These are phyloP conservation scores for Leptosphaerulina australis DNA, from an alignment of 2,329 filamentous ascomycete genomes.

Conservation along the genomic window DNA sequence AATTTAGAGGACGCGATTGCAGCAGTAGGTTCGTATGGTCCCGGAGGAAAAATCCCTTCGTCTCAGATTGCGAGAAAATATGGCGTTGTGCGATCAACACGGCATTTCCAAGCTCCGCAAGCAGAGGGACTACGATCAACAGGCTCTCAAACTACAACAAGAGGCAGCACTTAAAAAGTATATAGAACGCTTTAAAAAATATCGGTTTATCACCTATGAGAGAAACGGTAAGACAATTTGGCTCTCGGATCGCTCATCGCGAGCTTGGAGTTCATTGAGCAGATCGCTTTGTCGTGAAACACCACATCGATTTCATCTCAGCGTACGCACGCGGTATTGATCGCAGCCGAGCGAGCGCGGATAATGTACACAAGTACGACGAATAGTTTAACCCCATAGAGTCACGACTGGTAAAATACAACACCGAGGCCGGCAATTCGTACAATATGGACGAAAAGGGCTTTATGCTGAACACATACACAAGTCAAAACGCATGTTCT, in stretches of 20 bases:
- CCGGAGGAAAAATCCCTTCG: not conserved
- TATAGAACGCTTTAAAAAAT: constrained; percentile 21
- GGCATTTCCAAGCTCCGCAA: not conserved
- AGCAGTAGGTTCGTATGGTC: not conserved
- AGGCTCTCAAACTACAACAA: constrained; percentile 8
- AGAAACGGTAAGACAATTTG: constrained; percentile 14
- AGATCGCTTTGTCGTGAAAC: constrained; percentile 19
- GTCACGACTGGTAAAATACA: too few relatives aligned
- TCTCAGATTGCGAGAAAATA: constrained; percentile 2
- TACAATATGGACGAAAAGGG: too few relatives aligned
- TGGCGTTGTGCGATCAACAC: not conserved
- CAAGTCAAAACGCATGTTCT: too few relatives aligned
- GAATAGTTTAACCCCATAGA: too few relatives aligned
- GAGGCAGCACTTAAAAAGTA: constrained; percentile 26
- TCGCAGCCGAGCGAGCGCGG: constrained; percentile 21
- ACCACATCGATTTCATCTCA: constrained; percentile 16
- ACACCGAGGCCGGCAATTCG: too few relatives aligned
- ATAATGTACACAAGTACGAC: too few relatives aligned
- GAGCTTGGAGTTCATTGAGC: constrained; percentile 20
- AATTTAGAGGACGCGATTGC: constrained; percentile 1
- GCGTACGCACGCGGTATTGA: constrained; percentile 25
- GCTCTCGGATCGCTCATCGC: constrained; percentile 15
- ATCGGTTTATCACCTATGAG: constrained; percentile 22
- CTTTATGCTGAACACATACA: too few relatives aligned
- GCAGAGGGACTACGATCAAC: not conserved